Evolutionary conservation across 495 filamentous ascomycete genomes (phyloP), one percentile per base, ranked within the genome.

Genomic region (Rostrohypoxylon terebratum): DNA sequence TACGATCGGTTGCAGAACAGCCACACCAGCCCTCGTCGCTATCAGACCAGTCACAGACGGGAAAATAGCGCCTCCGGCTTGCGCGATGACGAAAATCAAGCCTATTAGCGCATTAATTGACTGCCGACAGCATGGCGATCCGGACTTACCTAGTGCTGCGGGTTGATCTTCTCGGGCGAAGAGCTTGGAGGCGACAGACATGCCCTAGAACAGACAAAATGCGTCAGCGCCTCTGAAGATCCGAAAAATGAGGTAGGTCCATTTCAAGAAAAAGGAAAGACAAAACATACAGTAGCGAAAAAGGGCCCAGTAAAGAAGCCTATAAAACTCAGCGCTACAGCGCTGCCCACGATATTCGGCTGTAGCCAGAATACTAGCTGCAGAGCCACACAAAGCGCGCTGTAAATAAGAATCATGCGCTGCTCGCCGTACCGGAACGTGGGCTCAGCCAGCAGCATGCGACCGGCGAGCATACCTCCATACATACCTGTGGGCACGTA

Each of bases 401-500:
- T 81, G 67, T 91, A 92, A 10, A 81, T 42, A 14, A 85, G 76
- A 9, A 87, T 69, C 84, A 87, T 86, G 21, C 78, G 76, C 53
- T 79, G 73, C 63, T 88, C 85, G 7, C 87, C 87, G 20, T 80
- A 83, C n/a, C 82, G 76, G 66, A 87, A 83, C 6, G 84, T 88
- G 0, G 85, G 83, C 65, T 88, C 86, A 13, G 84, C 82, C 0
- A 89, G 80, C n/a, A 86, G 33, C 4, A 88, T 48, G 10, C 86
- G 73, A 0, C 85, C 85, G 1, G 87, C 67, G 0, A 88, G 85
- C 50, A 89, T 86, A 23, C 90, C 89, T 11, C 82, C 89, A 83
- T 87, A 91, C 75, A 91, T 91, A 7, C 89, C 90, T 0, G 90
- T 84, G 14, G 90, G 91, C 21, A 93, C 90, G 73, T 92, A 93